These are phyloP conservation scores for Chenopodium quinoa DNA, from an alignment of 148 eudicot species.

Conservation along the genomic window DNA sequence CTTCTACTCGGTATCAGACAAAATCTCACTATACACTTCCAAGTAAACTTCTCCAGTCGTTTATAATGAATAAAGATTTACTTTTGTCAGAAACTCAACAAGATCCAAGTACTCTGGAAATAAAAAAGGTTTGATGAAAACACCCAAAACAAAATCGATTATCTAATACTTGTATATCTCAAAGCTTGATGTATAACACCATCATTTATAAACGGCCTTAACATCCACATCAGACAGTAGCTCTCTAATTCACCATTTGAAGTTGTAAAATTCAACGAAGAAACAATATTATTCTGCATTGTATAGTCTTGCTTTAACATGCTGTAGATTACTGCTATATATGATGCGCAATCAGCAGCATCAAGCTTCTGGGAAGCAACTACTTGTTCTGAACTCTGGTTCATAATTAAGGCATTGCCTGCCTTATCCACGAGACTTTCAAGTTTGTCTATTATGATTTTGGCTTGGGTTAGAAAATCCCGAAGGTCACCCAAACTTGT, in stretches of 20 bases:
- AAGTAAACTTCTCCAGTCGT: no score
- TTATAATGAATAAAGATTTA: no score
- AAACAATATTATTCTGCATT: constrained; percentile 58
- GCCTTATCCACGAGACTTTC: constrained; percentile 50
- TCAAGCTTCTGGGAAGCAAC: not conserved
- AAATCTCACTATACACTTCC: no score
- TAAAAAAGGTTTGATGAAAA: not conserved
- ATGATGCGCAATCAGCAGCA: constrained; percentile 27
- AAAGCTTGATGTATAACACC: constrained; percentile 59
- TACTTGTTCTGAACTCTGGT: constrained; percentile 17
- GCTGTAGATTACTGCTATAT: constrained; percentile 35
- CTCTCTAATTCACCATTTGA: constrained; percentile 57
- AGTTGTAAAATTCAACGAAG: constrained; percentile 48
- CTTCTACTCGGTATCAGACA: no score
- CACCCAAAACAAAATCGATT: not conserved
- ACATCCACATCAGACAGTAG: constrained; percentile 76
- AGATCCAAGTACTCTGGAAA: no score
- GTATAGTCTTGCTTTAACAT: constrained; percentile 63
- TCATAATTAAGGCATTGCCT: constrained; percentile 17
- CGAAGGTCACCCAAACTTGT: constrained; percentile 48
- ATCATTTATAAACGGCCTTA: constrained; percentile 66
- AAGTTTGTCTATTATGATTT: constrained; percentile 43
- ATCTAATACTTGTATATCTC: constrained; percentile 23
- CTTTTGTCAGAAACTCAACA: no score
- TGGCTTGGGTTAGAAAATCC: constrained; percentile 37